These are phyloP conservation scores for Orbilia brochopaga DNA, from an alignment of 2,329 filamentous ascomycete genomes.

Conservation along the genomic window DNA sequence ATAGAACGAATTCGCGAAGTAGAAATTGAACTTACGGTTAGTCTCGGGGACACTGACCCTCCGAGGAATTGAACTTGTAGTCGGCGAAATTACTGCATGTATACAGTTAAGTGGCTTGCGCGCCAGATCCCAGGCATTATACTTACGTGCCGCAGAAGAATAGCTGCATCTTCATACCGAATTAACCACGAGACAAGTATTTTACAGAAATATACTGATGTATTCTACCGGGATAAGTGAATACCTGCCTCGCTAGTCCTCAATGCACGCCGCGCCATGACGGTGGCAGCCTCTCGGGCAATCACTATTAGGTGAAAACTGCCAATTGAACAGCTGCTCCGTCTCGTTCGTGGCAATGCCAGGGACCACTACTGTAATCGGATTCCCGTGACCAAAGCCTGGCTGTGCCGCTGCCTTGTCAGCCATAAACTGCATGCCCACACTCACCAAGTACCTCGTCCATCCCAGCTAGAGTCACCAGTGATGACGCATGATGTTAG, in stretches of 20 bases:
- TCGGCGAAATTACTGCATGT: no score
- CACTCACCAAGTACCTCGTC: constrained; percentile 32
- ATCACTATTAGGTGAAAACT: constrained; percentile 17
- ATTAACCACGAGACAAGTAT: no score
- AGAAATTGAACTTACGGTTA: no score
- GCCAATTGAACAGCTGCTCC: constrained; percentile 35
- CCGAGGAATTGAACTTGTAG: no score
- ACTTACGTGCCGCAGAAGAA: no score
- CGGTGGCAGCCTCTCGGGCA: constrained; percentile 42
- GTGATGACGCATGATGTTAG: background rate
- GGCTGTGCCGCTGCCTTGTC: constrained; percentile 24
- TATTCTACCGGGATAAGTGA: no score
- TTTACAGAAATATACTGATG: no score
- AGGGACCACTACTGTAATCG: constrained; percentile 27
- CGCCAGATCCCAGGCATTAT: no score
- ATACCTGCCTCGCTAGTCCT: constrained; percentile 13
- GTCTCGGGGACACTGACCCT: no score
- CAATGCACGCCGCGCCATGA: constrained; percentile 18
- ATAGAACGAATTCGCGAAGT: no score
- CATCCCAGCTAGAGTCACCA: constrained; percentile 20
- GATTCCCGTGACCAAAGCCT: constrained; percentile 30
- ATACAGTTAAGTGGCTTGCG: no score
- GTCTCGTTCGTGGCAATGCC: constrained; percentile 47
- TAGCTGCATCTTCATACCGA: no score
- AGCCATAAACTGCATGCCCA: constrained; percentile 42